Evolutionary conservation across 2,329 filamentous ascomycete genomes (phyloP), one percentile per base, ranked within the genome.

Genomic region (Didymella arachidicola): DNA sequence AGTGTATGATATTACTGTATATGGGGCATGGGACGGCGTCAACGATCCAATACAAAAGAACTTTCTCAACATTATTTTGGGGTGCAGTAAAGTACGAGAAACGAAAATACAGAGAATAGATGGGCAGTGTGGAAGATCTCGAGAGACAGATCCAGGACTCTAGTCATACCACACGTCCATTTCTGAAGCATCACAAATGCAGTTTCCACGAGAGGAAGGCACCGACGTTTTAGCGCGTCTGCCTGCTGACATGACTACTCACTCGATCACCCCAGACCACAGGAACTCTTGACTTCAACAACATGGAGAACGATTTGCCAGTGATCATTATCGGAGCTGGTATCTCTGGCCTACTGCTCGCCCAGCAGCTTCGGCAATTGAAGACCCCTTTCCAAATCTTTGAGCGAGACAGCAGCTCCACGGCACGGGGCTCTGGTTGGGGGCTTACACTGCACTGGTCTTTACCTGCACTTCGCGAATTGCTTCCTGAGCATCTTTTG

Each of bases 1-100:
- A 26, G 27, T 75, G 72, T 73, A 73, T 55, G 22, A 71, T 74
- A 72, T 11, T 30, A 42, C 26, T 69, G 66, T 70, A 69, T 48
- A 47, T 57, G 39, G 55, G 57, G 53, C 61, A 65, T 61, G 53
- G 50, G 47, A 50, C 12, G 62, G 58, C 45, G 57, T 65, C 49
- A 53, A 45, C 44, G 45, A 58, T 14, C 44, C 38, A 50, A 59
- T 34, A 34, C 41, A 42, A 41, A 22, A 53, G 26, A 26, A 34
- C 19, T 36, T 29, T 12, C 45, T 36, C 12, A 45, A 36, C 16
- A 53, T 22, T 43, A 50, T 7, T 3, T 46, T 12, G 2, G 36
- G 32, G 19, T 49, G 38, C 30, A n/a, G 18, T 19, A 10, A 11
- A 16, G 16, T 19, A 32, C 7, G 26, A 16, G 43, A 1, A 30